Evolutionary conservation across 2,329 filamentous ascomycete genomes (phyloP), one percentile per base, ranked within the genome.

Genomic region (Aureobasidium zeae): DNA sequence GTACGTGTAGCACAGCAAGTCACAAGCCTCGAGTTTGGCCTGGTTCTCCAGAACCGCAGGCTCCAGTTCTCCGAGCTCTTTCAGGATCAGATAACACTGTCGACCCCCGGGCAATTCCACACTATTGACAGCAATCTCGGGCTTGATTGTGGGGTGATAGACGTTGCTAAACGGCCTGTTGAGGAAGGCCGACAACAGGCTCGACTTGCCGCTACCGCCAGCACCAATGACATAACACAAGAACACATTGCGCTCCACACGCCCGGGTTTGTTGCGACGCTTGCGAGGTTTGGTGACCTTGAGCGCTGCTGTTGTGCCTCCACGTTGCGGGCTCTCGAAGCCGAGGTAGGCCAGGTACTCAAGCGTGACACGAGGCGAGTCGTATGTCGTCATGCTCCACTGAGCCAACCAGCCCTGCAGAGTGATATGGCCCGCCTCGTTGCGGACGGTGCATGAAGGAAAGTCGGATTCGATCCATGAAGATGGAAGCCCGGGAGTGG

Each of bases 301-400:
- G 30, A 98, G 70, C 3, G 91, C 91, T 0, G 86, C 86, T 2
- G 85, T 86, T 0, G 81, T 79, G 28, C 83, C 81, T 46, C 82
- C 83, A 45, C 69, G 66, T 53, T 83, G 83, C 2, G 77, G 70
- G 2, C 85, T 81, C 59, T 96, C 91, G 56, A 95, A 98, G 1
- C 91, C 91, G 2, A 98, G 79, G 59, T 95, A 95, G 3, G 91
- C 91, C 2, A 98, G 77, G 60, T 98, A 98, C 54, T 93, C 88
- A 3, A 98, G 73, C 0, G 91, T 96, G 0, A 86, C 95, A 59
- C 91, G 93, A 10, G 91, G 89, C 45, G 93, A 88, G 48, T 93
- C 79, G 56, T 96, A 98, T 0, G 91, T 98, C 0, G 91, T 98
- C 91, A 98, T 98, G 60, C 88, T 95, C 91, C 91, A 98, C 57